Evolutionary conservation across 2,329 filamentous ascomycete species (phyloP), one percentile per base, ranked within the genome.

Genomic region (Colletotrichum caudatum): DNA sequence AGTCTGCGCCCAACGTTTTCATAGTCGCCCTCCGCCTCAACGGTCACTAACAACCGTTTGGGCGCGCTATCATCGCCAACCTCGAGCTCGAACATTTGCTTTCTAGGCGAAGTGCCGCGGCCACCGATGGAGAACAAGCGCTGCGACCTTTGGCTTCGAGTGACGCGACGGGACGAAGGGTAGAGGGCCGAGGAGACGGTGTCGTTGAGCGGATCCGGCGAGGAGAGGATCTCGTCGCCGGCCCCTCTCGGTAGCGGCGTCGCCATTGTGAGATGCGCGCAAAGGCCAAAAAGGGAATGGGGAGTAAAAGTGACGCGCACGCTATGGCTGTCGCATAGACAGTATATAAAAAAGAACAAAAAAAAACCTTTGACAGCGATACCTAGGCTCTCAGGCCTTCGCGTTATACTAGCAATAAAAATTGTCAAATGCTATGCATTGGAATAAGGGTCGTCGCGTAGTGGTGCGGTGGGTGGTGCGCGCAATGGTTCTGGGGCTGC

Each of bases 11-110:
- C 59, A 76, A 77, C 53, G 20, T 75, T 69, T 29, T 73, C 72
- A 46, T 73, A 73, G 39, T 74, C 74, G 41, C 66, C 76, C 1
- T 85, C 84, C 2, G 87, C 84, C 77, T 90, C 87, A 64, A 89
- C 86, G 12, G 88, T 89, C 64, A 89, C 87, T 56, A 83, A 81
- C 54, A 90, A 81, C 69, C 82, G 84, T 77, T 89, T 86, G 3
- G 87, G 86, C 58, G 86, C 83, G 57, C 77, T 78, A 48, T 82
- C 81, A 74, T 86, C 81, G 58, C 87, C 87, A 35, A 88, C 86
- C 73, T 89, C 86, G 44, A 89, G 83, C 77, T 88, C 84, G 73
- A 89, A 89, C 56, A 82, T 88, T 76, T 85, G 87, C 79, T 88
- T 89, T 60, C 86, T 81, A 50, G 88, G 87, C 53, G 88, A 89